Percentiles rank a stretch among this genome's conserved stretches.
These are phyloP conservation scores for Lagenidium giganteum DNA, from an alignment of 352 stramenopile genomes.

Conservation along the genomic window DNA sequence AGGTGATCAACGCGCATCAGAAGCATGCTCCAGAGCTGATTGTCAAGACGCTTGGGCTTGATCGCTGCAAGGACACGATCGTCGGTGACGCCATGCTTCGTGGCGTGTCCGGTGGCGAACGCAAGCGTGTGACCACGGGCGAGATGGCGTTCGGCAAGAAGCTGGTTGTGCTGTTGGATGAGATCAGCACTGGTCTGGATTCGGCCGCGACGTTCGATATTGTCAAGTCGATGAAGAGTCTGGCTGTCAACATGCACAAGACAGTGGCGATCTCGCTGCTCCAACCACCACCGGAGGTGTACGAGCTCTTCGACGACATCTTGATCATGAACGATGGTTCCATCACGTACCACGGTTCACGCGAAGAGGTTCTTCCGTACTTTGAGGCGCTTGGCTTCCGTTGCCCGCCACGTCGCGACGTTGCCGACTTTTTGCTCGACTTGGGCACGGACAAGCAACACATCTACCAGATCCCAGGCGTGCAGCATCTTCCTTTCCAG, in stretches of 20 bases:
- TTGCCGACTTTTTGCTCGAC: slow-evolving; percentile 29
- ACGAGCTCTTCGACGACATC: slow-evolving; percentile 54
- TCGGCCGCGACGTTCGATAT: slow-evolving; percentile 86
- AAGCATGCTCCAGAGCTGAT: slow-evolving; percentile 34
- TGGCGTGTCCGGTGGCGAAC: slow-evolving; percentile 58
- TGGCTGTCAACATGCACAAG: slow-evolving; percentile 34
- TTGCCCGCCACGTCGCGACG: slow-evolving; percentile 24
- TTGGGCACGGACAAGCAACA: slow-evolving; percentile 26
- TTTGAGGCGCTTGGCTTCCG: slow-evolving; percentile 45
- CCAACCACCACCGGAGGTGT: slow-evolving; percentile 39
- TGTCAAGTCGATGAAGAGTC: slow-evolving; percentile 61
- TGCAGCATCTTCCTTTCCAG: slow-evolving; percentile 2
- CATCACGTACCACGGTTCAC: slow-evolving; percentile 49
- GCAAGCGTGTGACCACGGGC: slow-evolving; percentile 39
- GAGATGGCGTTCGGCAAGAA: slow-evolving; percentile 65
- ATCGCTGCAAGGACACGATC: slow-evolving; percentile 44
- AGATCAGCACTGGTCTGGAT: slow-evolving; percentile 89
- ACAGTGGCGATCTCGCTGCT: slow-evolving; percentile 42
- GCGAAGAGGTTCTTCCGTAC: slow-evolving; percentile 32
- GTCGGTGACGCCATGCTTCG: slow-evolving; percentile 46
- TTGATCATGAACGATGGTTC: slow-evolving; percentile 43
- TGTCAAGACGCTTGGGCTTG: slow-evolving; percentile 48
- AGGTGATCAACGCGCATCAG: slow-evolving; percentile 29
- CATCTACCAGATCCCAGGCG: slow-evolving; percentile 18
- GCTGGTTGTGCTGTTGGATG: slow-evolving; percentile 66